A percentile compares a stretch with the other conserved stretches of the same genome.
These are phyloP conservation scores for Metarhizium guizhouense DNA, from an alignment of 2,329 filamentous ascomycete species.

Conservation along the genomic window DNA sequence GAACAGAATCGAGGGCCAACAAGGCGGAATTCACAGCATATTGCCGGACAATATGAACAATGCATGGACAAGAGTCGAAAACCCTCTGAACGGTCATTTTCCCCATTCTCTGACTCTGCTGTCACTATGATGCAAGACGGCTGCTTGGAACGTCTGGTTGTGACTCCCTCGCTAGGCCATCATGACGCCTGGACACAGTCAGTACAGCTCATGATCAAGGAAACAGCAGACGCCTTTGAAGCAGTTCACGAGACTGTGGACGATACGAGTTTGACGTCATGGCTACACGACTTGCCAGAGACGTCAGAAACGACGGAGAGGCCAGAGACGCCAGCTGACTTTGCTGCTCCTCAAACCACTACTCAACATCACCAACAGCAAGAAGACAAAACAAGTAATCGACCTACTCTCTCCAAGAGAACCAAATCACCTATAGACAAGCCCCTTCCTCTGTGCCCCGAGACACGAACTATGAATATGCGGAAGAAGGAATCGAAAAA, in stretches of 20 bases:
- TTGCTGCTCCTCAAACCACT: background rate
- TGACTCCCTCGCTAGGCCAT: background rate
- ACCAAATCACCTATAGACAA: slow-evolving; percentile 1
- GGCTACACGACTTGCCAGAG: slow-evolving; percentile 8
- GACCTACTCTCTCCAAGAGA: background rate
- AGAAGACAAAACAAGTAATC: background rate
- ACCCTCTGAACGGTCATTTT: slow-evolving; percentile 3
- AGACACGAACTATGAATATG: slow-evolving; percentile 13
- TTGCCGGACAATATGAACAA: background rate
- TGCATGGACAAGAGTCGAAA: background rate
- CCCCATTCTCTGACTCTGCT: slow-evolving; percentile 2
- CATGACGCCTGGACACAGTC: slow-evolving; percentile 23
- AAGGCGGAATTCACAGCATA: background rate
- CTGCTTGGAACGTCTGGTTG: slow-evolving; percentile 1
- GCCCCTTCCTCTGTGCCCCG: slow-evolving; percentile 8
- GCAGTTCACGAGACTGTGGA: slow-evolving; percentile 32
- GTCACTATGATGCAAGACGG: background rate
- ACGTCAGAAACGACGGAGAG: slow-evolving; percentile 5
- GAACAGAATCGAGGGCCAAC: background rate
- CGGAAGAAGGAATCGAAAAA: background rate
- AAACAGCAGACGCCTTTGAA: slow-evolving; percentile 42
- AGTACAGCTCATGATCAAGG: slow-evolving; percentile 36
- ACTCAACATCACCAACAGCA: background rate
- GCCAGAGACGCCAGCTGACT: background rate
- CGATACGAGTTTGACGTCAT: slow-evolving; percentile 24